A percentile compares a stretch with the other conserved stretches of the same genome.
phyloP scores from a whole-genome alignment of 1,284 basidiomycete genomes.

The Heliocybe sulcata region DNA sequence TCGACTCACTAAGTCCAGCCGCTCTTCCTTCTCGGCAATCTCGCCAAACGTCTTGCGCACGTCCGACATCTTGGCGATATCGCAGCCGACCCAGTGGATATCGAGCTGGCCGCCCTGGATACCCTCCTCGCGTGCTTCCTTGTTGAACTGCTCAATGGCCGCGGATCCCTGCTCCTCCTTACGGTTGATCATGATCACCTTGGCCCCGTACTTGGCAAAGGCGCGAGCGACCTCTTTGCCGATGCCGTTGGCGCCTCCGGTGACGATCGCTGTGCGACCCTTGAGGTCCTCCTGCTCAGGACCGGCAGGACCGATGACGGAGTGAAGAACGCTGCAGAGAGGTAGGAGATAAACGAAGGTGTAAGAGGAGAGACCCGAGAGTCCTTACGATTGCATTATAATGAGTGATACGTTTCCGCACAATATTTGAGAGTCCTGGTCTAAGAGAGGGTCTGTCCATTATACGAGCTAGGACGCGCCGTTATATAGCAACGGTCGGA shows the following conservation, averaged over 20 bases:
- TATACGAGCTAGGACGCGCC: no score
- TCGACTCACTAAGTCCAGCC: slow-evolving; percentile 30
- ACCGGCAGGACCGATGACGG: no score
- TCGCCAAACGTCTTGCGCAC: slow-evolving; percentile 29
- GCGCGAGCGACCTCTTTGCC: slow-evolving; percentile 33
- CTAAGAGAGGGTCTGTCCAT: no score
- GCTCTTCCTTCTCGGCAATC: slow-evolving; percentile 23
- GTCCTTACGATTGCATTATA: no score
- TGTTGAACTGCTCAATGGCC: slow-evolving; percentile 29
- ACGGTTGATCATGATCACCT: slow-evolving; percentile 31
- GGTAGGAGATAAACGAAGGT: no score
- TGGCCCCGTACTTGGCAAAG: slow-evolving; percentile 28
- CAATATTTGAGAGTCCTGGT: no score
- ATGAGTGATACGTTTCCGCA: no score
- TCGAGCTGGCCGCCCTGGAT: slow-evolving; percentile 20
- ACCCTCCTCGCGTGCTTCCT: no score
- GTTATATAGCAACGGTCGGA: no score
- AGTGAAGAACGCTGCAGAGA: no score
- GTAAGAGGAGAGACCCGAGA: no score
- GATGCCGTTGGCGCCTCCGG: slow-evolving; percentile 33
- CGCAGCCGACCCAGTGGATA: slow-evolving; percentile 30
- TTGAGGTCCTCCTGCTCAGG: no score
- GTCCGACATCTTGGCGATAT: slow-evolving; percentile 28
- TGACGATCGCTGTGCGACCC: slow-evolving; percentile 35
- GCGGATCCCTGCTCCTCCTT: slow-evolving; percentile 30